Evolutionary conservation across 2,329 filamentous ascomycete genomes (phyloP), one percentile per base, ranked within the genome.

Genomic region (Colletotrichum eremochloae): DNA sequence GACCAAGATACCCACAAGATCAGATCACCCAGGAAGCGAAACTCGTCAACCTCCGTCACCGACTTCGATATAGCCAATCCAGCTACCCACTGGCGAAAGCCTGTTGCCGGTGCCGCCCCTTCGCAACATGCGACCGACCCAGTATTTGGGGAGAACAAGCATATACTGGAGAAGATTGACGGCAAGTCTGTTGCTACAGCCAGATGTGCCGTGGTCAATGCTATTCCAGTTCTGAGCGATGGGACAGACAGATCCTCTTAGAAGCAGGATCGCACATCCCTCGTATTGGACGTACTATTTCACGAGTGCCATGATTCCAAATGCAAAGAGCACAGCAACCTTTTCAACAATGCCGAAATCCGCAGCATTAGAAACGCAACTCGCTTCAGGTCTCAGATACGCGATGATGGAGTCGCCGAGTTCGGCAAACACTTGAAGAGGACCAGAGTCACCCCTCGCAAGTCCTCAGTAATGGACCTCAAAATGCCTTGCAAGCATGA

Each of bases 291-390:
- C n/a, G 24, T 74, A 5, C n/a, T 63, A n/a, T 29, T 56, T 24
- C 65, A 73, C 18, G 57, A 72, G 20, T 66, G 66, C 36, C 57
- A 48, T 50, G 70, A 70, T 5, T 40, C 46, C 33, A 40, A 33
- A 0, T 74, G 70, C 63, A 55, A 63, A n/a, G 15, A 67, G 15
- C 61, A 68, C 42, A 56, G 36, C 3, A 48, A 29, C 20, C 12
- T 69, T 5, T 63, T 68, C 62, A 60, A 62, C n/a, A 67, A 65
- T 15, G 74, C 72, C 31, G 65, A 72, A 33, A 72, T 75, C 15
- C 55, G 48, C n/a, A 65, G 68, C 55, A 74, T 72, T 58, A 42
- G 55, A 50, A 53, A 62, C 65, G 55, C 71, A 56, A 48, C 42
- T 12, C 68, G 72, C 15, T 74, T 69, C 65, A 67, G 58, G 24